Evolutionary conservation across 495 filamentous ascomycete genomes (phyloP).

Genomic region (Trichoderma gamsii): DNA sequence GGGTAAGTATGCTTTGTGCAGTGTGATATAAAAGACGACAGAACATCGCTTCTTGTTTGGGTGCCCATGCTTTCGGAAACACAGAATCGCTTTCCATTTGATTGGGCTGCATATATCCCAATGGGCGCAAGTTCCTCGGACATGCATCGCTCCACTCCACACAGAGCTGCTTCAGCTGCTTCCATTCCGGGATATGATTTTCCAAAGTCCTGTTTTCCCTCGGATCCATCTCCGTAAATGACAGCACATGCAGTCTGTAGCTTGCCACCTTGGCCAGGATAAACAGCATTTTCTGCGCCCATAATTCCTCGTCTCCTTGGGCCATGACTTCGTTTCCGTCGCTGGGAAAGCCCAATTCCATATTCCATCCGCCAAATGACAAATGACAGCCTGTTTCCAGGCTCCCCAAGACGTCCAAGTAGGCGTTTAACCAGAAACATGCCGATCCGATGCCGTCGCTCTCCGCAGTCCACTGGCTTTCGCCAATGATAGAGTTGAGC

Average conservation of each 20-base stretch:
- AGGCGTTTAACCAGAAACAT: slow-evolving; percentile 92
- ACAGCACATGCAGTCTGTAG: slow-evolving; percentile 37
- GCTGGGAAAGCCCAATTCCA: slow-evolving; percentile 69
- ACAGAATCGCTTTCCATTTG: slow-evolving; percentile 60
- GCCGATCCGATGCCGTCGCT: slow-evolving; percentile 75
- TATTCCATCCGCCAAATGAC: slow-evolving; percentile 87
- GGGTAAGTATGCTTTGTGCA: slow-evolving; percentile 70
- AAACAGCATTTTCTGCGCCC: slow-evolving; percentile 86
- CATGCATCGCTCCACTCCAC: slow-evolving; percentile 72
- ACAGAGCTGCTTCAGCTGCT: slow-evolving; percentile 62
- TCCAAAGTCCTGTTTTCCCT: slow-evolving; percentile 37
- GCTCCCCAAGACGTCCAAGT: slow-evolving; percentile 84
- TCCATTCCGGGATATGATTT: slow-evolving; percentile 69
- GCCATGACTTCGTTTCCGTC: slow-evolving; percentile 11
- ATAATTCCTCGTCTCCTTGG: slow-evolving; percentile 56
- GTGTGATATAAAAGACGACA: slow-evolving; percentile 91
- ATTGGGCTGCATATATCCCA: slow-evolving; percentile 66
- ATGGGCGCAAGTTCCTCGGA: slow-evolving; percentile 81
- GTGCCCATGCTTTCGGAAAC: slow-evolving; percentile 87
- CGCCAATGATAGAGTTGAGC: slow-evolving; percentile 79
- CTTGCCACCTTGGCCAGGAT: slow-evolving; percentile 84
- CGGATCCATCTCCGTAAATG: slow-evolving; percentile 5
- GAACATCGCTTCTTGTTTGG: slow-evolving; percentile 73
- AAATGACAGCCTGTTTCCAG: slow-evolving; percentile 63
- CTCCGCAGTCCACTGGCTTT: slow-evolving; percentile 83